Percentiles rank a stretch among this genome's conserved stretches.
phyloP scores from a whole-genome alignment of 2,329 filamentous ascomycete species.

The Paracoccidioides lutzii region DNA sequence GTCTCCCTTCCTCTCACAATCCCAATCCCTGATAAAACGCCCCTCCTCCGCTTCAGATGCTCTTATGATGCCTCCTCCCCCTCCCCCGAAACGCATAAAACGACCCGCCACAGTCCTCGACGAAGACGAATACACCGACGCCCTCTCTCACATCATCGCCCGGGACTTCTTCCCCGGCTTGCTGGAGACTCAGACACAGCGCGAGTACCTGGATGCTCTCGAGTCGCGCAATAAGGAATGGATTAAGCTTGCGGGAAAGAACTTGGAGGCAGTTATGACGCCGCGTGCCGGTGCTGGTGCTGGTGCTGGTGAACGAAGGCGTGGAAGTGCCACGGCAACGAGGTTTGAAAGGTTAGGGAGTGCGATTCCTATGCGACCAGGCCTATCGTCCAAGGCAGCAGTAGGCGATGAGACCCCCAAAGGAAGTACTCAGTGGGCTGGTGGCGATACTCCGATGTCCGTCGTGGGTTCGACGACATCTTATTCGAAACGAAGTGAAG shows the following conservation, averaged over 20 bases:
- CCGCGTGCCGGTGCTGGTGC: slow-evolving; percentile 45
- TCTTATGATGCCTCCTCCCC: slow-evolving; percentile 78
- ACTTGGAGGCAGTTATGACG: slow-evolving; percentile 67
- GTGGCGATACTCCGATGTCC: slow-evolving; percentile 61
- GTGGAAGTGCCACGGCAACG: neutral
- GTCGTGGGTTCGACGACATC: slow-evolving; percentile 23
- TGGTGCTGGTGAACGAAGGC: slow-evolving; percentile 15
- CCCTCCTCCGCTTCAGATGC: slow-evolving; percentile 16
- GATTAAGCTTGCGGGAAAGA: slow-evolving; percentile 68
- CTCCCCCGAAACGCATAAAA: slow-evolving; percentile 77
- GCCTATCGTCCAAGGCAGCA: neutral
- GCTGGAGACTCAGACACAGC: slow-evolving; percentile 70
- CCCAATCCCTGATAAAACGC: slow-evolving; percentile 26
- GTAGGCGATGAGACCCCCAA: slow-evolving; percentile 46
- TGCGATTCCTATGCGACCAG: neutral
- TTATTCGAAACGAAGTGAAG: slow-evolving; percentile 22
- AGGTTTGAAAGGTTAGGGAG: neutral
- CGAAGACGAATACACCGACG: slow-evolving; percentile 85
- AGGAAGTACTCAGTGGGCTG: slow-evolving; percentile 35
- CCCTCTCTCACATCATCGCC: slow-evolving; percentile 84
- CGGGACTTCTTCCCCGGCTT: slow-evolving; percentile 94
- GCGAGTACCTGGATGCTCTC: slow-evolving; percentile 83
- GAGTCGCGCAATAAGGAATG: slow-evolving; percentile 74
- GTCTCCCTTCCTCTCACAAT: slow-evolving; percentile 16
- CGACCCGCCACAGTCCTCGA: slow-evolving; percentile 76